These are phyloP conservation scores for Aspergillus affinis DNA, from an alignment of 495 filamentous ascomycete species.

Conservation along the genomic window DNA sequence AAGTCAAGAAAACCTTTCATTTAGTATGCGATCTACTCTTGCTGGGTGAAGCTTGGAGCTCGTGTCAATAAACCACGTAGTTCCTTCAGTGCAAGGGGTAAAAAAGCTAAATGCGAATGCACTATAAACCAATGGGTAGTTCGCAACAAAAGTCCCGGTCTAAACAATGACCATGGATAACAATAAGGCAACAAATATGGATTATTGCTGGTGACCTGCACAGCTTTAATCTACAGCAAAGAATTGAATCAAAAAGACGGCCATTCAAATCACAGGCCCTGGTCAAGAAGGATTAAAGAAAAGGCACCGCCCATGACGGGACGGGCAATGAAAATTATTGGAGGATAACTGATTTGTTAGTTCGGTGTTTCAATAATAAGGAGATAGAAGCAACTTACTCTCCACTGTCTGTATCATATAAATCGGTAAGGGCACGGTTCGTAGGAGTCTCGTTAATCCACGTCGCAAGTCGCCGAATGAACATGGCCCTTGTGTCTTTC, in stretches of 20 bases:
- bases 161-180: constrained; percentile 10
- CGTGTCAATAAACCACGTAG: not conserved
- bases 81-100: constrained; percentile 11
- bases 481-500: constrained; percentile 40
- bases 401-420: constrained; percentile 51
- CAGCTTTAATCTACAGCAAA: not conserved
- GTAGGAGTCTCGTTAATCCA: constrained; percentile 58
- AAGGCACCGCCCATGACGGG: constrained; percentile 57
- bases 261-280: constrained; percentile 4
- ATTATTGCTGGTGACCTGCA: constrained; percentile 8
- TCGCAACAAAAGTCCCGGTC: not conserved
- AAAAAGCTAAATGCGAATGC: constrained; percentile 13
- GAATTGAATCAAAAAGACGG: not conserved
- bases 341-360: constrained; percentile 29
- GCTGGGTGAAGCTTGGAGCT: not conserved
- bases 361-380: not conserved
- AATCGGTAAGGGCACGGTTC: constrained; percentile 52
- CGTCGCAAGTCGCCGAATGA: constrained; percentile 45
- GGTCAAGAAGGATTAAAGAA: constrained; percentile 42
- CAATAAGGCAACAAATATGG: constrained; percentile 4
- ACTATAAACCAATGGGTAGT: constrained; percentile 3
- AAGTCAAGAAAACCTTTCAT: too few relatives aligned
- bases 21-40: too few relatives aligned
- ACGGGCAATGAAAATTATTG: constrained; percentile 47
- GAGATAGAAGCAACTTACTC: constrained; percentile 31